Evolutionary conservation across 129 eudicot species (phyloP), one percentile per base, ranked within the genome.

Genomic region (Dittrichia graveolens): DNA sequence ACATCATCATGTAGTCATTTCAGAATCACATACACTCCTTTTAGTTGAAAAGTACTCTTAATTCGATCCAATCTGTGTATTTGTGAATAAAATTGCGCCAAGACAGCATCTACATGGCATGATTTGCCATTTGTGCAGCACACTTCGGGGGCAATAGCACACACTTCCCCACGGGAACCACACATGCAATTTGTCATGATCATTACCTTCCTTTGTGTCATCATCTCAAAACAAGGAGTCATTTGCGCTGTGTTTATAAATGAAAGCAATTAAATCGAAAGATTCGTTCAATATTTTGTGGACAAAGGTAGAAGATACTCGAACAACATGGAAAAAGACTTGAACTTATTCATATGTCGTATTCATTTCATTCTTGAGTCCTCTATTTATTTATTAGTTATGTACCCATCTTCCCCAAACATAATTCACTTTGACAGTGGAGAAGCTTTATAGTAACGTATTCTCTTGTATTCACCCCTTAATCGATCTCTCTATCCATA

Each of bases 41-140:
- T 64, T 50, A 35, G 43, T n/a, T 62, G 41, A 74, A 40, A 50
- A 67, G 38, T 74, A 16, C 57, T 62, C 31, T 19, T 16, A 42
- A 39, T 48, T 34, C 38, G 9, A 69, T 50, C 35, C 31, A 35
- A 52, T 69, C 3, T 4, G 8, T 15, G 9, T 44, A 46, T 42
- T 24, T 74, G 83, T 74, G 80, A 59, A 67, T 52, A 42, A 6
- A 39, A 60, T 34, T 80, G 53, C 45, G 61, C 76, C 72, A 74
- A 74, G 76, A 67, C 42, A 66, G 76, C 80, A 61, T 75, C 77
- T 35, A 63, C 69, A 61, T 69, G 71, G 81, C 67, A 69, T 41
- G 35, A 61, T 43, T 60, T 42, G 73, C 47, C 73, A 63, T 66
- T 54, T 18, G 72, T 12, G 6, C 35, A 38, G 24, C 76, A 80